Evolutionary conservation across 257 asterid genomes (phyloP).

Genomic region (Lycium barbarum): DNA sequence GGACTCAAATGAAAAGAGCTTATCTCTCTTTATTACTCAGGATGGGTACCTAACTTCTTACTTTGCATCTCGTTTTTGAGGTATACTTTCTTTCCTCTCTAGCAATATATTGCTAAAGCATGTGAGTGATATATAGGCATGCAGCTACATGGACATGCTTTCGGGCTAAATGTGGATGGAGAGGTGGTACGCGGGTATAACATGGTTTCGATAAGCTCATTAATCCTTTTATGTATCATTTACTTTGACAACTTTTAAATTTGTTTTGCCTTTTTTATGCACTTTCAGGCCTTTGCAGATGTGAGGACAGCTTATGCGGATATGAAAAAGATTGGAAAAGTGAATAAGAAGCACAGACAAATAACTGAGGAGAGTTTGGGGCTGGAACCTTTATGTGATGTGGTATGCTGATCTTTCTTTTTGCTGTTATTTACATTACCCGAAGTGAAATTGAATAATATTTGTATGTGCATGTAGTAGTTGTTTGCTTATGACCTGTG

Average conservation of each 20-base stretch:
- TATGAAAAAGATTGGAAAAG: slow-evolving; percentile 46
- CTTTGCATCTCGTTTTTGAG: slow-evolving; percentile 12
- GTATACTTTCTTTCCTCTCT: slow-evolving; percentile 24
- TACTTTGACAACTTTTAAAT: slow-evolving; percentile 28
- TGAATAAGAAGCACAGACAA: slow-evolving; percentile 40
- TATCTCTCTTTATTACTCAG: slow-evolving; percentile 60
- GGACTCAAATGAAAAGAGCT: slow-evolving; percentile 67
- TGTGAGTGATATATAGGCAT: slow-evolving; percentile 52
- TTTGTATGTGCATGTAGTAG: slow-evolving; percentile 12
- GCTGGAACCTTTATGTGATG: slow-evolving; percentile 40
- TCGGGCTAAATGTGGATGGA: slow-evolving; percentile 95
- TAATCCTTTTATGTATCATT: slow-evolving; percentile 11
- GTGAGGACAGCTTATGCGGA: slow-evolving; percentile 53
- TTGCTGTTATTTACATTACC: background rate
- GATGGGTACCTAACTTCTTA: slow-evolving; percentile 63
- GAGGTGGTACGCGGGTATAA: slow-evolving; percentile 69
- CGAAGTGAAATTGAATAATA: background rate
- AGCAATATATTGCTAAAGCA: slow-evolving; percentile 36
- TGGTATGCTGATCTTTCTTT: slow-evolving; percentile 36
- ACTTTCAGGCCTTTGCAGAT: slow-evolving; percentile 68
- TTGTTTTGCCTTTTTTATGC: slow-evolving; percentile 24
- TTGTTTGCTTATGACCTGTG: background rate
- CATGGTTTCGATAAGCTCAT: slow-evolving; percentile 7
- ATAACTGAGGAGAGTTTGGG: slow-evolving; percentile 35
- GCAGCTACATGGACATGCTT: slow-evolving; percentile 84